Base-by-base conservation (phyloP, 805 yeast genomes). In the Saccharomycopsis sp. region DNA sequence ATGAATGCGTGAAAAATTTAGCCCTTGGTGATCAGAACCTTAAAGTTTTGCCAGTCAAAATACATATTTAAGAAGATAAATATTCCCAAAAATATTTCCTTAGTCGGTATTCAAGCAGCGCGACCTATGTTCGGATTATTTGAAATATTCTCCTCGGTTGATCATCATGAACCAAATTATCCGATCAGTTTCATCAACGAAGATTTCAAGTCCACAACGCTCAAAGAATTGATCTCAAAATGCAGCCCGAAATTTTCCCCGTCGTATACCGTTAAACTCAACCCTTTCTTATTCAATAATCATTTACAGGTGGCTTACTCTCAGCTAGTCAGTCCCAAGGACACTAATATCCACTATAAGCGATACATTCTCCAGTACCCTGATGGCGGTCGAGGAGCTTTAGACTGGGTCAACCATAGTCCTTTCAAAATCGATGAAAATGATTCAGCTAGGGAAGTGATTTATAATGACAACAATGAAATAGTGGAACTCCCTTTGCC, bases 281-380 rank as follows among this genome's bases (percentile, higher is more conserved):
- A 74, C 53, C 87, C 87, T 2, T 59, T 70, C 8, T 58, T 81
- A 38, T 70, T 74, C 59, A 77, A 76, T 52, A 90, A 90, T 6
- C 72, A 81, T 50, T 59, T 83, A 32, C 95, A 85, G 58, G 84
- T 93, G 2, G 58, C 76, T 44, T 75, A 73, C 56, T 81, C 88
- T 24, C 65, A 71, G 17, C 59, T 60, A 13, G 62, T 64, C 23
- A 81, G 81, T 54, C 54, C 59, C 28, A 21, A 21, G 21, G 38
- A 28, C 16, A 24, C 40, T 13, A 50, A 50, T 2, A 70, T 83
- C 4, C 72, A 72, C 57, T 86, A 84, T 54, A 85, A 83, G 6
- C 67, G 95, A 43, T 68, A 75, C 52, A 58, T 79, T 3, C 57
- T 75, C 43, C 59, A 57, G 38, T 74, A 72, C 43, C 57, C 65